Evolutionary conservation across 2,329 filamentous ascomycete genomes (phyloP), one percentile per base, ranked within the genome.

Genomic region (Cladosporium halotolerans): DNA sequence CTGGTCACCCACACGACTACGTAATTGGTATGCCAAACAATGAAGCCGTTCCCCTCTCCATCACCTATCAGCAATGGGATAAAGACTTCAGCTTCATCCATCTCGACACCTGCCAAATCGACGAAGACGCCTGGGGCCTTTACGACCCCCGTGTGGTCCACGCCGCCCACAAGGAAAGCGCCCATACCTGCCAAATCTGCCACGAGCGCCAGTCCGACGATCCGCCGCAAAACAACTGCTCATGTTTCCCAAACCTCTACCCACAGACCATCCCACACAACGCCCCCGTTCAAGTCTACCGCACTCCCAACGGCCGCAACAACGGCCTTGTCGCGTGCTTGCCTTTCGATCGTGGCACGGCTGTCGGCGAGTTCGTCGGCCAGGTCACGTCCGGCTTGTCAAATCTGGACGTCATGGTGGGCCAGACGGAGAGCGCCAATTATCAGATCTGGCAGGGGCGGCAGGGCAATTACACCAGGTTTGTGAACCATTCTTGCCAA

Each of bases 361-460:
- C 76, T 0, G 72, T 82, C 13, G 78, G 77, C 2, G 79, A 82
- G 61, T 80, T 82, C 53, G 72, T 80, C 4, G 79, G 79, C 3
- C 63, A 78, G 23, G 70, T 82, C 32, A 82, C 79, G 1, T 76
- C 73, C 49, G 78, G 74, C 2, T 66, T 82, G 9, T 64, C 71
- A 6, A 74, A 76, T 55, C 66, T 77, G 10, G 79, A 82, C 58
- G 78, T 82, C 8, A 80, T 82, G 79, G 58, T 66, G 11, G 64
- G 63, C 2, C 68, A 76, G 51, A 66, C 65, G 2, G 63, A 66
- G 16, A 72, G 72, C 28, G 72, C 71, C 1, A 70, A 72, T 0
- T 83, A 81, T 59, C 79, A 83, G 61, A 81, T 82, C 52, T 82
- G 74, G 71, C 79, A 83, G 61, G 79, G 78, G 0, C 66, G 67